phyloP scores from a whole-genome alignment of 768 basidiomycete genomes.

The Guyanaporus albipodus region DNA sequence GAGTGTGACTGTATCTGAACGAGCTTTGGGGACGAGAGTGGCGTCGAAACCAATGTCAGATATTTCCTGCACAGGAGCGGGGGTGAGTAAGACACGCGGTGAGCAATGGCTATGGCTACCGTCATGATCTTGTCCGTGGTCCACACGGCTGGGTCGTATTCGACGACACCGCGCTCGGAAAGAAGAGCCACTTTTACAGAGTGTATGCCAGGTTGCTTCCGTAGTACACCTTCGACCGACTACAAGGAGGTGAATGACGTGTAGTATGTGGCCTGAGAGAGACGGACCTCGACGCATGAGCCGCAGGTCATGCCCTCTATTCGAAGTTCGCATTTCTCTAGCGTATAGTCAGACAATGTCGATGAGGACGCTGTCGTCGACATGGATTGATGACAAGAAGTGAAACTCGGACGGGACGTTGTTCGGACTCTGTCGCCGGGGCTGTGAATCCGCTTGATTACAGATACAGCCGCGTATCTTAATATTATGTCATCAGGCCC shows the following conservation, averaged over 20 bases:
- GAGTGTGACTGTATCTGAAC: constrained; percentile 66
- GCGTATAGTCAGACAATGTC: constrained; percentile 12
- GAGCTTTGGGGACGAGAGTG: constrained; percentile 60
- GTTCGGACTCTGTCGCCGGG: too few relatives aligned
- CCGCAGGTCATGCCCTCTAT: constrained; percentile 93
- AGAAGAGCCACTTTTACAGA: constrained; percentile 95
- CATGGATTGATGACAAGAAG: too few relatives aligned
- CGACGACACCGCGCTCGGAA: constrained; percentile 87
- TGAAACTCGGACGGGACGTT: too few relatives aligned
- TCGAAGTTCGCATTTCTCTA: constrained; percentile 68
- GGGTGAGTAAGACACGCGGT: constrained; percentile 1
- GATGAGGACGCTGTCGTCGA: constrained; percentile 14
- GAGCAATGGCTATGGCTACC: constrained; percentile 38
- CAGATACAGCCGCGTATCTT: not conserved
- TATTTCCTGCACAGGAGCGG: constrained; percentile 61
- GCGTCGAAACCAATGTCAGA: constrained; percentile 93
- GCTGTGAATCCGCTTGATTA: too few relatives aligned
- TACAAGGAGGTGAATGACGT: constrained; percentile 23
- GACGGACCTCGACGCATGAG: constrained; percentile 77
- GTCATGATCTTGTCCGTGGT: constrained; percentile 70
- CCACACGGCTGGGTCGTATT: constrained; percentile 86
- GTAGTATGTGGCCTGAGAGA: not conserved
- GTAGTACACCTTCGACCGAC: constrained; percentile 84
- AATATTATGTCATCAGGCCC: too few relatives aligned
- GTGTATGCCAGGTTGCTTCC: constrained; percentile 82